Base-by-base conservation (phyloP, 1,284 basidiomycete species). In the Trametes versicolor region DNA sequence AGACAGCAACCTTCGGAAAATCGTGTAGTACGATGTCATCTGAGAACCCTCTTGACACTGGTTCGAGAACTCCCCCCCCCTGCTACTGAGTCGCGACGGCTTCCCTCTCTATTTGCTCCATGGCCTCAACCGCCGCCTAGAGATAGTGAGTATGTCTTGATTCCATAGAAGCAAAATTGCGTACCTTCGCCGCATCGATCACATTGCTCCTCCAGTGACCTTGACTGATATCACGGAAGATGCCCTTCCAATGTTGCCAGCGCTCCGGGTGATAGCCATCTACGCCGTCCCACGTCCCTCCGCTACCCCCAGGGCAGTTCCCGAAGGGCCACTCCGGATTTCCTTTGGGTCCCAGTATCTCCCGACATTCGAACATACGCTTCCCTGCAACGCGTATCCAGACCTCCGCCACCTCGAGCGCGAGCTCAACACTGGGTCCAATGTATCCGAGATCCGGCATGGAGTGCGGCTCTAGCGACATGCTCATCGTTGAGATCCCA, bases 211-310 rank as follows among this genome's bases (percentile, higher is more conserved):
- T 37, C 61, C 65, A 57, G 9, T 34, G 19, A 1, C 53, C 65
- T 8, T 57, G 41, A 8, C 50, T 34, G 8, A 65, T 51, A 9
- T 58, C 49, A 12, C 43, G 32, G 19, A 65, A 37, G n/a, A 65
- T 58, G 4, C 41, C 34, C 45, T 55, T 65, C 64, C 64, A 65
- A 45, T 62, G 60, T 7, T 39, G 29, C 64, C 64, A 65, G 13
- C 64, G 32, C 23, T 65, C 64, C 27, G 64, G 60, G 27, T 62
- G 60, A 32, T 65, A 65, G 32, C 65, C 65, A 43, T 66, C 61
- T 21, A 63, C 65, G 13, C 65, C 65, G 23, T 66, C 58, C 65
- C 65, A 66, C n/a, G 58, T 66, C 12, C 65, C 65, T 6, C 58
- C 61, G 25, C 61, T 66, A 4, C 34, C 25, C 0, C 65, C 65